Base-by-base conservation (phyloP, 176 grass and related monocot species). In the Pontederia paniculata region DNA sequence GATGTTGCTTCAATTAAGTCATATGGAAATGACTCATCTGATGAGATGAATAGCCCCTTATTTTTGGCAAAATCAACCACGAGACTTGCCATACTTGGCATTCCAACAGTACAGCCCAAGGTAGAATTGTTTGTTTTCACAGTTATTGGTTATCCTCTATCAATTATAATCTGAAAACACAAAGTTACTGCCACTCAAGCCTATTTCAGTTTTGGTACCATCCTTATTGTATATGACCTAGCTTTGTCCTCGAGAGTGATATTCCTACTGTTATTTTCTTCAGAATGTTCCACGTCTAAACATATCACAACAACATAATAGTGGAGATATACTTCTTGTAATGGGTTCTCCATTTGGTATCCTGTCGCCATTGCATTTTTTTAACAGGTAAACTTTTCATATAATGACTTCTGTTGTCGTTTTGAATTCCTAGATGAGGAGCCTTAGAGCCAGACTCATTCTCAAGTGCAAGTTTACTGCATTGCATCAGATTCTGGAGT, bases 81-180 rank as follows among this genome's bases (percentile, higher is more conserved):
- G 74, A 86, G 82, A 84, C 86, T 96, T 62, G 86, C 85, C 54
- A 63, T 96, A 84, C 74, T 96, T 72, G 86, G 82, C 72, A 71
- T 96, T 81, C 37, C 75, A 10, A 57, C 50, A 55, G 67, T 74
- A 63, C 62, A 58, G 23, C 69, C 67, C n/a, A 71, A 75, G 70
- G 91, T 96, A 71, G 62, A 48, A 41, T 15, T 50, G 22, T 18
- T 53, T 44, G 28, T 52, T 49, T 19, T 0, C 10, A 0, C 14
- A 10, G 17, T 56, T 23, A 42, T 25, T 45, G 8, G 15, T 28
- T 10, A 28, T 57, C 4, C n/a, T 17, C 9, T 22, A 14, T 21
- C 16, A 9, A 12, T 57, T 48, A 17, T 21, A 47, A 48, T 48
- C 2, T 21, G 25, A 2, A 15, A 45, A 15, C 41, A n/a, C 23